Evolutionary conservation across 1,284 basidiomycete genomes (phyloP).

Genomic region (Apiotrichum laibachii): DNA sequence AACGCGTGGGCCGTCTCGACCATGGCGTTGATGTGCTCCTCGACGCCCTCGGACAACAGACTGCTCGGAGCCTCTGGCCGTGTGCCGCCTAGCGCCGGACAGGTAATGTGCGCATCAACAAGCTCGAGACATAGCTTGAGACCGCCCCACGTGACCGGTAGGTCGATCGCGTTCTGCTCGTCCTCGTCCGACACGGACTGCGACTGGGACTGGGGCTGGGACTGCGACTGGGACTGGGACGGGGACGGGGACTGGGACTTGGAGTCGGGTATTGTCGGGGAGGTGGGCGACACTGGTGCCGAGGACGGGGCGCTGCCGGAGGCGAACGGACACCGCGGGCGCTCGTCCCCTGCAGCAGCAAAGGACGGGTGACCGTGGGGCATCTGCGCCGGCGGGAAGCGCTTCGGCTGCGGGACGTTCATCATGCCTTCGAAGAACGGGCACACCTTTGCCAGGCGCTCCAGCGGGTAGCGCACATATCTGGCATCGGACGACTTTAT

Average conservation of each 20-base stretch:
- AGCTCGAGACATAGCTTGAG: slow-evolving; percentile 1
- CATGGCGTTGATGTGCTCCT: slow-evolving; percentile 4
- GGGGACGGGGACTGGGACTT: too few species aligned
- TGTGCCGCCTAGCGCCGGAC: neutral
- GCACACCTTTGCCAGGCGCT: slow-evolving; percentile 2
- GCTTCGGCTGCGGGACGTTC: neutral
- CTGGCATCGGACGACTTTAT: neutral
- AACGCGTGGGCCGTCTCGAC: slow-evolving; percentile 4
- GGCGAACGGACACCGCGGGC: too few species aligned
- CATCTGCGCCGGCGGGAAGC: too few species aligned
- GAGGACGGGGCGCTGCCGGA: too few species aligned
- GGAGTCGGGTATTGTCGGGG: too few species aligned
- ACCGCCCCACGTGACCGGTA: slow-evolving; percentile 3
- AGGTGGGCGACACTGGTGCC: too few species aligned
- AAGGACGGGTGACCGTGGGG: too few species aligned
- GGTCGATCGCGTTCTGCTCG: neutral
- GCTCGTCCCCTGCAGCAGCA: too few species aligned
- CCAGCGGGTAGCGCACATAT: neutral
- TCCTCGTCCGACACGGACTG: neutral
- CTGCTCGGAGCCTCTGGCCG: neutral
- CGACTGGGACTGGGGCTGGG: too few species aligned
- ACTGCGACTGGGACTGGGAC: too few species aligned
- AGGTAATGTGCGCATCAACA: neutral
- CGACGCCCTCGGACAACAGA: neutral
- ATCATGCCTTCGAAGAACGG: slow-evolving; percentile 3